These are phyloP conservation scores for Paramecium primaurelia DNA, from an alignment of 73 alveolate genomes.

Conservation along the genomic window DNA sequence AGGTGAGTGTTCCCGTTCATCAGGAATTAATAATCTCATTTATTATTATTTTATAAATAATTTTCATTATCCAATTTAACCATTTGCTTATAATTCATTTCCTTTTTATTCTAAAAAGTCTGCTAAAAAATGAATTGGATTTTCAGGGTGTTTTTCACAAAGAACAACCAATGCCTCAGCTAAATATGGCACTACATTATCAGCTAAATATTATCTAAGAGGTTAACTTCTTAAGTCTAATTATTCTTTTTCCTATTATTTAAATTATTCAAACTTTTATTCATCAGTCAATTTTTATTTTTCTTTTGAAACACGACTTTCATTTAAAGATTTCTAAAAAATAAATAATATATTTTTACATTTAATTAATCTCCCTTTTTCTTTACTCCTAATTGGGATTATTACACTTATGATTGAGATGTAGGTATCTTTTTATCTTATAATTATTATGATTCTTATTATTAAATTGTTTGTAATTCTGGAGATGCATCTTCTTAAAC, in stretches of 20 bases:
- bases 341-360: neutral
- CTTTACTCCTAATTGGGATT: neutral
- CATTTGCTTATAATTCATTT: slow-evolving; percentile 49
- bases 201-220: slow-evolving; percentile 79
- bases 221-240: slow-evolving; percentile 81
- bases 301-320: neutral
- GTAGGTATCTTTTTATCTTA: neutral
- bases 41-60: neutral
- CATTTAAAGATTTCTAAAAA: slow-evolving; percentile 22
- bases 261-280: slow-evolving; percentile 34
- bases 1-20: neutral
- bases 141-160: slow-evolving; percentile 81
- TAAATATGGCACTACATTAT: slow-evolving; percentile 85
- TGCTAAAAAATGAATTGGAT: slow-evolving; percentile 81
- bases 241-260: slow-evolving; percentile 73
- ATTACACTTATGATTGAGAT: neutral
- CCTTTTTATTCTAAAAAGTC: slow-evolving; percentile 64
- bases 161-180: slow-evolving; percentile 83
- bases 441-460: neutral
- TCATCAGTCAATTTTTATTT: slow-evolving; percentile 3
- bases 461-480: neutral
- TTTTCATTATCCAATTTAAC: neutral
- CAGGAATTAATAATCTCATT: slow-evolving; percentile 2
- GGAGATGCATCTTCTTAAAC: neutral
- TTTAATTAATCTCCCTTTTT: neutral